These are phyloP conservation scores for Ophiostoma ulmi DNA, from an alignment of 2,329 filamentous ascomycete species.

Conservation along the genomic window DNA sequence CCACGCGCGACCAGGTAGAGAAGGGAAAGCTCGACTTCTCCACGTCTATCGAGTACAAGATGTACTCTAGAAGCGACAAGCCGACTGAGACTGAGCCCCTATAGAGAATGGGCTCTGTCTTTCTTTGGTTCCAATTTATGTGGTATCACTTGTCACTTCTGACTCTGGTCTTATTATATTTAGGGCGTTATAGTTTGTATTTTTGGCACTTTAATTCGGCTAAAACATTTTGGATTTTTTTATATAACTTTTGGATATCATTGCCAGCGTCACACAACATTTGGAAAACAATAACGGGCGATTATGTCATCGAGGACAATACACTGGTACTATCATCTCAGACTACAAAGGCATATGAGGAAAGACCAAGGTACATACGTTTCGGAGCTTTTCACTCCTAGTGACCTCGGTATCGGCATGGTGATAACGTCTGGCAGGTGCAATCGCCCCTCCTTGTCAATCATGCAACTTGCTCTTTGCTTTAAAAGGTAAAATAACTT, in stretches of 20 bases:
- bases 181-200: not conserved
- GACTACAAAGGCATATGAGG: not conserved
- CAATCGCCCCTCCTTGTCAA: not conserved
- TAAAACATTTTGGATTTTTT: not conserved
- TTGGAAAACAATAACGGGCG: not conserved
- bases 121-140: not conserved
- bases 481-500: not conserved
- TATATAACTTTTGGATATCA: not conserved
- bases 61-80: conserved; percentile 57
- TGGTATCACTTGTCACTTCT: not conserved
- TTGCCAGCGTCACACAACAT: not conserved
- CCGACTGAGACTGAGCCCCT: conserved; percentile 35
- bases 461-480: not conserved
- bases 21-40: conserved; percentile 54
- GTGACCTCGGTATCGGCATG: not conserved
- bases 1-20: conserved; percentile 57
- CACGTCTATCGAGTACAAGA: conserved; percentile 54
- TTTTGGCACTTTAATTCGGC: not conserved
- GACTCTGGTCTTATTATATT: not conserved
- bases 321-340: not conserved
- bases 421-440: not conserved
- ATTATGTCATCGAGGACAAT: not conserved
- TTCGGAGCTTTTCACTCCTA: not conserved
- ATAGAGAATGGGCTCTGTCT: not conserved
- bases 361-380: not conserved